A percentile compares a stretch with the other conserved stretches of the same genome.
Conservation (phyloP, 2,329 filamentous ascomycete species). For the Cryphonectria naterciae region DNA sequence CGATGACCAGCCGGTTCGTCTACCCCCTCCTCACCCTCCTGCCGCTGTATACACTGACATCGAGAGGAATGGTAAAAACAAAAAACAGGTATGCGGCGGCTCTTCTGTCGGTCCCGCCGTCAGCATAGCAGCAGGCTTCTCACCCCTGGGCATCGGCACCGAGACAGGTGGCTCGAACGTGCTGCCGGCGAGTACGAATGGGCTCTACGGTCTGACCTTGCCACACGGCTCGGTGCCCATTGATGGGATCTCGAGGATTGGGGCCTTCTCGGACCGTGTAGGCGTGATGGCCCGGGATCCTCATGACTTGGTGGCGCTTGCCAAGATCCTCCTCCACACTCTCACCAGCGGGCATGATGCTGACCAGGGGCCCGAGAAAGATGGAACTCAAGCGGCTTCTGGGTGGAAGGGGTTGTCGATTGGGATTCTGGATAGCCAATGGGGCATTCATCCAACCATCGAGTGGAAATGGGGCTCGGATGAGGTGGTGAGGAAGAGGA, state of each 20-base stretch:
- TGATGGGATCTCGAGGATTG: slow-evolving; percentile 30
- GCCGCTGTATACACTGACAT: background rate
- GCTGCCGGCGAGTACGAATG: slow-evolving; percentile 43
- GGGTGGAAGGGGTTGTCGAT: slow-evolving; percentile 27
- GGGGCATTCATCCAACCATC: slow-evolving; percentile 26
- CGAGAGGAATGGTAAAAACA: background rate
- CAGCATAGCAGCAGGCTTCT: slow-evolving; percentile 44
- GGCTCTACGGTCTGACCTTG: slow-evolving; percentile 43
- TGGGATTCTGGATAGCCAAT: slow-evolving; percentile 30
- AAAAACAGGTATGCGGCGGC: slow-evolving; percentile 33
- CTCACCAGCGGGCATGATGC: slow-evolving; percentile 9
- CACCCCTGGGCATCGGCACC: slow-evolving; percentile 42
- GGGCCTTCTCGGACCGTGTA: slow-evolving; percentile 31
- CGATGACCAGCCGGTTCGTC: slow-evolving; percentile 33
- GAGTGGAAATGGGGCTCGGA: slow-evolving; percentile 31
- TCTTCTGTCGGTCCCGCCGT: slow-evolving; percentile 42
- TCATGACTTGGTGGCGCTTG: slow-evolving; percentile 30
- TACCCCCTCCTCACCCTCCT: background rate
- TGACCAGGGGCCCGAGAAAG: background rate
- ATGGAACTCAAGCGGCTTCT: background rate
- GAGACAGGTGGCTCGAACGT: slow-evolving; percentile 45
- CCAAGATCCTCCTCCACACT: slow-evolving; percentile 25
- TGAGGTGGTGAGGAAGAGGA: slow-evolving; percentile 29
- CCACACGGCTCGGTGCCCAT: slow-evolving; percentile 27
- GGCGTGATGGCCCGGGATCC: slow-evolving; percentile 34